phyloP scores from a whole-genome alignment of 2,329 filamentous ascomycete species.

The Leptographium galeiforme region DNA sequence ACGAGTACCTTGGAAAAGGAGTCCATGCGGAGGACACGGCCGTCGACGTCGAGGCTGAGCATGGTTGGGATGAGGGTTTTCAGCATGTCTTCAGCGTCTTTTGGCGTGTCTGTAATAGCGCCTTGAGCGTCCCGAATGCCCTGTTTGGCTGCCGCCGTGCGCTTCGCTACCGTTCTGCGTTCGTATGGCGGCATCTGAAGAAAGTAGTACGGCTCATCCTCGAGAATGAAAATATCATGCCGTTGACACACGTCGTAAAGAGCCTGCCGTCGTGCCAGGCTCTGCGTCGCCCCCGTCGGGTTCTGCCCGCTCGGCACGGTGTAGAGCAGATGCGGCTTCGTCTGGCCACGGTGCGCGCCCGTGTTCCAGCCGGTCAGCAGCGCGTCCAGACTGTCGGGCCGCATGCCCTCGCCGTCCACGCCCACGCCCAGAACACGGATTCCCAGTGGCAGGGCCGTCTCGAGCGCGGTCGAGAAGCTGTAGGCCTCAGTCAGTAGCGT shows the following conservation, averaged over 20 bases:
- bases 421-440: slow-evolving; percentile 35
- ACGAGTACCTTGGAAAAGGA: slow-evolving; percentile 88
- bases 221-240: slow-evolving; percentile 76
- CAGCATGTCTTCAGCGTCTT: slow-evolving; percentile 23
- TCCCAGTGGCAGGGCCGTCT: slow-evolving; percentile 42
- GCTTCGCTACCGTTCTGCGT: slow-evolving; percentile 19
- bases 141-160: too few relatives aligned
- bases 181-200: slow-evolving; percentile 73
- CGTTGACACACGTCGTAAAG: slow-evolving; percentile 70
- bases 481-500: slow-evolving; percentile 79
- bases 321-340: slow-evolving; percentile 43
- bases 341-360: slow-evolving; percentile 23
- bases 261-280: slow-evolving; percentile 49
- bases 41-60: slow-evolving; percentile 71
- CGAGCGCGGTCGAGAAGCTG: slow-evolving; percentile 64
- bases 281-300: slow-evolving; percentile 76
- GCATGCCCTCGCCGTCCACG: slow-evolving; percentile 40
- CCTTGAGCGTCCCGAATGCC: too few relatives aligned
- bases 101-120: too few relatives aligned
- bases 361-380: slow-evolving; percentile 37
- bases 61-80: slow-evolving; percentile 58
- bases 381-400: slow-evolving; percentile 37
- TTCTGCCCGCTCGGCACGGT: slow-evolving; percentile 71
- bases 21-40: slow-evolving; percentile 79
- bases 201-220: slow-evolving; percentile 94